A percentile compares a stretch with the other conserved stretches of the same genome.
Evolutionary conservation across 2,329 filamentous ascomycete species (phyloP).

Genomic region (Fusarium protoensiforme): DNA sequence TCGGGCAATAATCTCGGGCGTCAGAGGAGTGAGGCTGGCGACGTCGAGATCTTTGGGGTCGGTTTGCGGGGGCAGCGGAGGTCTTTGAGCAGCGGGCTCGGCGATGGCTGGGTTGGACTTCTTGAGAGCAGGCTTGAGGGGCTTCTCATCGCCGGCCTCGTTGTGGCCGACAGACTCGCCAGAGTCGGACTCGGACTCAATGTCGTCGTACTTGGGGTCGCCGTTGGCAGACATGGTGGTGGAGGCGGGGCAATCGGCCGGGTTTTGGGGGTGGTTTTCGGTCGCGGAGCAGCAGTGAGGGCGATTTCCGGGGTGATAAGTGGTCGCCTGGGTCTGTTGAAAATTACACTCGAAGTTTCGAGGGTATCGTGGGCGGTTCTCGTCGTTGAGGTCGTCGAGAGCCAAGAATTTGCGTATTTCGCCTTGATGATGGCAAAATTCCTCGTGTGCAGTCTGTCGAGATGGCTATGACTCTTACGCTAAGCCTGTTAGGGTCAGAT

Average conservation of each 20-base stretch:
- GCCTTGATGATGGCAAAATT: slow-evolving; percentile 54
- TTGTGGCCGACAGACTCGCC: slow-evolving; percentile 73
- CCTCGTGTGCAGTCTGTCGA: slow-evolving; percentile 53
- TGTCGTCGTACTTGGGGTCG: slow-evolving; percentile 75
- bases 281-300: slow-evolving; percentile 23
- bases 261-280: slow-evolving; percentile 36
- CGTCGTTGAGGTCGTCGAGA: slow-evolving; percentile 33
- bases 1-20: slow-evolving; percentile 95
- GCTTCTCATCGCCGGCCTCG: slow-evolving; percentile 71
- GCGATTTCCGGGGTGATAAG: slow-evolving; percentile 20
- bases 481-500: slow-evolving; percentile 50
- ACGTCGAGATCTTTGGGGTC: slow-evolving; percentile 91
- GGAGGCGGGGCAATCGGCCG: slow-evolving; percentile 46
- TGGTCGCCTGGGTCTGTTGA: slow-evolving; percentile 20
- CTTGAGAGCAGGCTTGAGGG: slow-evolving; percentile 88
- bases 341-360: slow-evolving; percentile 36
- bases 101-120: slow-evolving; percentile 68
- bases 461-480: slow-evolving; percentile 52
- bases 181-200: slow-evolving; percentile 77
- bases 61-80: slow-evolving; percentile 83
- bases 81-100: slow-evolving; percentile 65
- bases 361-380: slow-evolving; percentile 24
- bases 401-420: slow-evolving; percentile 47
- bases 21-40: slow-evolving; percentile 81
- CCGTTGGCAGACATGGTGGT: slow-evolving; percentile 65